These are phyloP conservation scores for Incumbomyces delicatus DNA, from an alignment of 2,329 filamentous ascomycete genomes.

Conservation along the genomic window DNA sequence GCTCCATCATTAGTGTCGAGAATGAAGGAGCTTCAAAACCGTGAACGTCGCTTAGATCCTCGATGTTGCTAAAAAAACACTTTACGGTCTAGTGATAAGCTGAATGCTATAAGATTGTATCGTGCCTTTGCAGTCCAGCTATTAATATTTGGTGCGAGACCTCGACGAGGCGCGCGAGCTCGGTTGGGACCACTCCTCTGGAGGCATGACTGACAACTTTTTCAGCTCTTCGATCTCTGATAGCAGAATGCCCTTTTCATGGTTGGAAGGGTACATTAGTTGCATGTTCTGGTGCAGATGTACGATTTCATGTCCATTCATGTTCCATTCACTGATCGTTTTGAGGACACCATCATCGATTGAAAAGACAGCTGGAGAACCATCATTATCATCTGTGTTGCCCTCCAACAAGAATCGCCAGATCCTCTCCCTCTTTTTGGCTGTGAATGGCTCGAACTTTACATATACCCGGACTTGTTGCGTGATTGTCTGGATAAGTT, in stretches of 20 bases:
- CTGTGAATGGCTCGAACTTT: neutral
- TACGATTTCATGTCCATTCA: constrained; percentile 5
- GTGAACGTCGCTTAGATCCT: no score
- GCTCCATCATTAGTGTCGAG: no score
- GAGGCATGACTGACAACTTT: neutral
- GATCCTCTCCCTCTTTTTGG: neutral
- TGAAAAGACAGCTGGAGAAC: neutral
- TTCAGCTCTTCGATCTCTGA: constrained; percentile 1
- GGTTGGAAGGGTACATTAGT: neutral
- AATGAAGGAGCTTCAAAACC: no score
- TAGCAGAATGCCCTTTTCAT: neutral
- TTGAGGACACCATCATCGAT: neutral
- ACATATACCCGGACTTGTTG: neutral
- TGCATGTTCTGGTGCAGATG: constrained; percentile 4
- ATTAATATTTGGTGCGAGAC: no score
- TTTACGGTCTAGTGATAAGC: no score
- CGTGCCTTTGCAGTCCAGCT: no score
- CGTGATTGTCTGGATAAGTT: neutral
- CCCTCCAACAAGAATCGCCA: constrained; percentile 1
- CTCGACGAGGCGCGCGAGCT: no score
- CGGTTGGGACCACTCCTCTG: neutral
- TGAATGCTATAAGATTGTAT: no score
- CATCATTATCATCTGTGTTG: no score
- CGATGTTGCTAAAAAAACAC: no score
- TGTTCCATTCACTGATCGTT: constrained; percentile 2